Base-by-base conservation (phyloP, 1,284 basidiomycete species). In the Cystobasidium pallidum region DNA sequence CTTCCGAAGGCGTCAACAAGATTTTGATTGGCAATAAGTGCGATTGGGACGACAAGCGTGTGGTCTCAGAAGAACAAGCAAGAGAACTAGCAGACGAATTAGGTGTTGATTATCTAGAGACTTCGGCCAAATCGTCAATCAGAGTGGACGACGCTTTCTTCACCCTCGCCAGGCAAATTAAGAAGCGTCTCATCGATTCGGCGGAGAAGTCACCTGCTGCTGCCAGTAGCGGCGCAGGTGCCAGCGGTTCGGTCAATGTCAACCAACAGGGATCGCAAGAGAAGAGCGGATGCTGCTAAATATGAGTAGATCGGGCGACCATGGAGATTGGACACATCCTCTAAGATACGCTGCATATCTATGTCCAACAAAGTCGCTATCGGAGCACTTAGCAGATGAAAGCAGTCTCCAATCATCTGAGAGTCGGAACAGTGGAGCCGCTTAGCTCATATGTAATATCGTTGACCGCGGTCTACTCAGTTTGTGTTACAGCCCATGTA, bases 131-230 rank as follows among this genome's bases (percentile, higher is more conserved):
- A 85, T 87, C 91, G 63, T 99, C 98, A 82, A 91, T 96, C 74
- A 94, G 94, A 75, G 96, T 99, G 24, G 96, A 99, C 83, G 94
- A 98, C 79, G 95, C 96, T 2, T 99, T 99, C 86, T 98, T 99
- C 83, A 91, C 91, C 15, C 86, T 99, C 72, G 95, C 96, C 43
- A 87, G 94, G 93, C 92, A 94, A 82, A 96, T 96, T 85, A 99
- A 99, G 86, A 88, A 91, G 59, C 90, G 95, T 66, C 85, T 99
- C 78, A 97, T 99, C 81, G 96, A 99, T 82, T 92, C 92, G 3
- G 77, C 73, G 11, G 66, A 66, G 34, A 45, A 63, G 34, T 58
- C 72, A 45, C 45, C 57, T 19, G 30, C 66, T 11, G 24, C 52
- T 47, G 15, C 51, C 19, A 30, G n/a, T n/a, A n/a, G 43, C 21